Evolutionary conservation across 2,329 filamentous ascomycete species (phyloP).

Genomic region (Beauveria varroae): DNA sequence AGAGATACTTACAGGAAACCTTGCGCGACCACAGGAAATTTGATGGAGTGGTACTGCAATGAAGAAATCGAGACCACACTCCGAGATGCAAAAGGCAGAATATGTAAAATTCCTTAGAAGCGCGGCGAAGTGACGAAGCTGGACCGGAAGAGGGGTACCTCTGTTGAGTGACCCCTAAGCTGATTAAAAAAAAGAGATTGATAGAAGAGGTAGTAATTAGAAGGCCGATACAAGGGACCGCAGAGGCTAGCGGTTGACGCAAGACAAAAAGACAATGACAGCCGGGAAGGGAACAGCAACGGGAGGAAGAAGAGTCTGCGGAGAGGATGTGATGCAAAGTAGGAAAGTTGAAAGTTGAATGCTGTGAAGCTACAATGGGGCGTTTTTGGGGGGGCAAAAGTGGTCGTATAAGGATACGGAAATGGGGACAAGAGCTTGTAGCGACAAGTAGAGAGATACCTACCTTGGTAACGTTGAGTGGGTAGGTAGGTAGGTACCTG

Average conservation of each 20-base stretch:
- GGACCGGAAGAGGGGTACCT: constrained; percentile 5
- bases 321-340: not conserved
- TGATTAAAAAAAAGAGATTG: not conserved
- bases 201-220: not conserved
- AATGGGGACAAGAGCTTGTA: not conserved
- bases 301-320: not conserved
- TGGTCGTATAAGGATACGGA: not conserved
- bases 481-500: too few species aligned
- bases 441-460: not conserved
- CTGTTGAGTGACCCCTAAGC: not conserved
- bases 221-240: not conserved
- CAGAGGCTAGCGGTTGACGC: not conserved
- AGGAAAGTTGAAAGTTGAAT: not conserved
- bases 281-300: not conserved
- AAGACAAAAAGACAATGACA: not conserved
- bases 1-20: constrained; percentile 3
- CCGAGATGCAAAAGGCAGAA: not conserved
- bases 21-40: not conserved
- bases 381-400: constrained; percentile 2
- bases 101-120: not conserved
- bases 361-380: constrained; percentile 7
- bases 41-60: not conserved
- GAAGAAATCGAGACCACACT: not conserved
- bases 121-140: not conserved
- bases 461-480: too few species aligned